Percentiles rank a stretch among this genome's conserved stretches.
These are phyloP conservation scores for Talaromyces borbonicus DNA, from an alignment of 495 filamentous ascomycete species.

Conservation along the genomic window DNA sequence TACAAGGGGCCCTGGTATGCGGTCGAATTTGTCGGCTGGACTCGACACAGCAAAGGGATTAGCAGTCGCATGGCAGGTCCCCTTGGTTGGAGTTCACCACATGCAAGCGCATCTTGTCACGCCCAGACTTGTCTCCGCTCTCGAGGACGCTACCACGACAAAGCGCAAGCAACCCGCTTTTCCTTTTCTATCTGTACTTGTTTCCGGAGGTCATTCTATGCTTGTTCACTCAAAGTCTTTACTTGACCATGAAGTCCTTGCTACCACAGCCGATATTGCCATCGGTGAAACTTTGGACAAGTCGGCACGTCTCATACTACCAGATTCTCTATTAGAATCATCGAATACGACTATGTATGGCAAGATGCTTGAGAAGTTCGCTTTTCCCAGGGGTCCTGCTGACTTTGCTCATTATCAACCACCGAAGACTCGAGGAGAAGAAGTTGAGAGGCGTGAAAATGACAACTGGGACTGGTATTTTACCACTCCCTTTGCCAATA, in stretches of 20 bases:
- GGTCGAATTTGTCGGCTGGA: conserved; percentile 59
- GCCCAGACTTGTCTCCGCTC: conserved; percentile 62
- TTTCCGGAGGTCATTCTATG: conserved; percentile 86
- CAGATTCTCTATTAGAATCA: conserved; percentile 31
- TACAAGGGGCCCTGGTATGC: conserved; percentile 87
- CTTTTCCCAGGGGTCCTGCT: conserved; percentile 48
- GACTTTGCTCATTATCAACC: conserved; percentile 48
- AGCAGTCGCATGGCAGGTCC: conserved; percentile 69
- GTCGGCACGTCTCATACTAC: conserved; percentile 63
- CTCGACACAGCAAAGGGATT: conserved; percentile 83
- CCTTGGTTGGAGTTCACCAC: conserved; percentile 80
- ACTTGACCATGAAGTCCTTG: conserved; percentile 60
- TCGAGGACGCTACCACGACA: conserved; percentile 20
- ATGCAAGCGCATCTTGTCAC: conserved; percentile 97
- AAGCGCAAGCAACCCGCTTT: conserved; percentile 34
- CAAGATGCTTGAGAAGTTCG: conserved; percentile 57
- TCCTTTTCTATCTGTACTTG: conserved; percentile 83
- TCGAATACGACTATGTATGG: conserved; percentile 62
- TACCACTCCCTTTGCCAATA: conserved; percentile 43
- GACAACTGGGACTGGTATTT: conserved; percentile 48
- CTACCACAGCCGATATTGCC: conserved; percentile 61
- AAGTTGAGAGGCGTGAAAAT: conserved; percentile 29
- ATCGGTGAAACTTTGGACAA: conserved; percentile 85
- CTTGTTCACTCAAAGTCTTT: conserved; percentile 61
- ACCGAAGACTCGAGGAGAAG: conserved; percentile 42